These are phyloP conservation scores for Colletotrichum karsti DNA, from an alignment of 2,329 filamentous ascomycete species.

Conservation along the genomic window DNA sequence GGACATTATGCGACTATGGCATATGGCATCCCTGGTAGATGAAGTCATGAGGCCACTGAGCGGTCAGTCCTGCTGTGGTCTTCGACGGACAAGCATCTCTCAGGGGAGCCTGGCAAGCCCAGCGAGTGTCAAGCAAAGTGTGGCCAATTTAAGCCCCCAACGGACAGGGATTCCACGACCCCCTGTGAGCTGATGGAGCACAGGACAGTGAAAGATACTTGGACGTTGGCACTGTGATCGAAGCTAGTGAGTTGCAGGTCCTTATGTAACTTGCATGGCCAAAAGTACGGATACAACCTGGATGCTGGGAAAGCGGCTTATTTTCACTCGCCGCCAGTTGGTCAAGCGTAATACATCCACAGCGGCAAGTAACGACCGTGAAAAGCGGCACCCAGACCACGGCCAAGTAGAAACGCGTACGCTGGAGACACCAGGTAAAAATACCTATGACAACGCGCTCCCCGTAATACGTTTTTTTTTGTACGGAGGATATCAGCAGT, in stretches of 20 bases:
- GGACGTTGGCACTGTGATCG: not conserved
- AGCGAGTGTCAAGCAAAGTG: slow-evolving; percentile 13
- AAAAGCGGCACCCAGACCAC: not conserved
- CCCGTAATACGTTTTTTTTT: not conserved
- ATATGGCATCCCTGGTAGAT: slow-evolving; percentile 20
- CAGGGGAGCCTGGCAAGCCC: slow-evolving; percentile 1
- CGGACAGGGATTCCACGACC: not conserved
- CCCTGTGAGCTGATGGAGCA: not conserved
- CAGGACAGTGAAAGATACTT: not conserved
- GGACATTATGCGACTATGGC: slow-evolving; percentile 20
- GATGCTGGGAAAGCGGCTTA: slow-evolving; percentile 12
- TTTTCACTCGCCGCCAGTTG: slow-evolving; percentile 18
- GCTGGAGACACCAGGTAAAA: not conserved
- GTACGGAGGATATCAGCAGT: not conserved
- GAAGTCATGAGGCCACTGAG: slow-evolving; percentile 25
- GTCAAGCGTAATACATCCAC: slow-evolving; percentile 1
- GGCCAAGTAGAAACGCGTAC: slow-evolving; percentile 10
- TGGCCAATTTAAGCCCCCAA: slow-evolving; percentile 25
- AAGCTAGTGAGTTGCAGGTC: slow-evolving; percentile 18
- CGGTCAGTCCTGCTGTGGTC: slow-evolving; percentile 17
- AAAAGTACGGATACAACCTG: too few relatives aligned
- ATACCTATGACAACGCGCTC: too few relatives aligned
- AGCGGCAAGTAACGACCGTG: slow-evolving; percentile 5
- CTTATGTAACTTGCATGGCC: slow-evolving; percentile 8
- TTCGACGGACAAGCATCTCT: slow-evolving; percentile 11